Evolutionary conservation across 2,329 filamentous ascomycete species (phyloP), one percentile per base, ranked within the genome.

Genomic region (Aspergillus chevalieri): DNA sequence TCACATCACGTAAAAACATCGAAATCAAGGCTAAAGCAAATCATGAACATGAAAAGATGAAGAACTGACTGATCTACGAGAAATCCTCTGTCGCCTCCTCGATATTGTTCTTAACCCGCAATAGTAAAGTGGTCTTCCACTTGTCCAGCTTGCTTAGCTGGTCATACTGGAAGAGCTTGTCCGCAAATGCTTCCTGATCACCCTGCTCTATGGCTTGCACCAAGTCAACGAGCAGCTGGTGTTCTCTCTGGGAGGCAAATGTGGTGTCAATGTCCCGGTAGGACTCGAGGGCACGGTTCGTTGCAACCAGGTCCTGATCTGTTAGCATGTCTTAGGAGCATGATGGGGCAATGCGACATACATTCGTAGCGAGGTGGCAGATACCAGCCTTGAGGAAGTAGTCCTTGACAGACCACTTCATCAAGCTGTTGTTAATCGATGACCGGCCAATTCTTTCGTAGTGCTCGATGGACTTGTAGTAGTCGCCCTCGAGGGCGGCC

Each of bases 321-420:
- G 33, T 48, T 44, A 47, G 46, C 46, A 48, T 53, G 34, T 14
- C 12, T 41, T 22, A 47, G 24, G 28, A 4, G 4, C n/a, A 30
- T 28, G 34, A 46, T 6, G 3, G 26, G 14, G 12, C 3, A 6
- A 7, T 43, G 12, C 6, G 21, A 51, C 61, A 36, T 67, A 75
- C 74, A 49, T 74, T 77, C n/a, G 79, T 78, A 48, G 82, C 83
- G 34, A 97, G 78, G 67, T 95, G 86, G 74, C 91, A 96, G 65
- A 97, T 87, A 28, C 90, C 91, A 1, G 89, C 89, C 74, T 96
- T 95, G 64, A 97, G 79, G 64, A 96, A 85, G 74, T 96, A 96
- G 57, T 96, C 90, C 72, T 96, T 97, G 56, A 97, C 89, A 44
- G 83, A 89, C 82, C 89, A 95, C 67, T 85, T 87, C 87, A 94